phyloP scores from a whole-genome alignment of 2,329 filamentous ascomycete genomes.

The Cladosporium sp. region DNA sequence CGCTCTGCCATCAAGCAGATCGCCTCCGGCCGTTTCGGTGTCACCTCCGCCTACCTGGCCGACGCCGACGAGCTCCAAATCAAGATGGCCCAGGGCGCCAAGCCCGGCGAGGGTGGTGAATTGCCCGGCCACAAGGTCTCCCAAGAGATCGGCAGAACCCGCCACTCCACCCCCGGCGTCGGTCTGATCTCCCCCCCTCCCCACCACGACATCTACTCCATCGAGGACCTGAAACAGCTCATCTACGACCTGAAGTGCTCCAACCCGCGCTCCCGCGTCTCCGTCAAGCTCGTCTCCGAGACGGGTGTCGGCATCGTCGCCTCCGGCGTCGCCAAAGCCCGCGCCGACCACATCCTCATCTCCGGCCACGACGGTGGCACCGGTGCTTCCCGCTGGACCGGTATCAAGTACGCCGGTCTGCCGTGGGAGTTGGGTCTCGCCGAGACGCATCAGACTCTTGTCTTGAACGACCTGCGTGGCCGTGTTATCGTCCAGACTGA shows the following conservation, averaged over 20 bases:
- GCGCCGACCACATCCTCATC: conserved; percentile 94
- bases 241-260: conserved; percentile 98
- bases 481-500: conserved; percentile 96
- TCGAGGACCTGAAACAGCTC: conserved; percentile 94
- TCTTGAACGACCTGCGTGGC: conserved; percentile 91
- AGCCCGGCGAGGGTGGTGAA: conserved; percentile 96
- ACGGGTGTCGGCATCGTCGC: conserved; percentile 97
- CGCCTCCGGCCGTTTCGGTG: conserved; percentile 91
- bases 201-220: conserved; percentile 98
- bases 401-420: conserved; percentile 96
- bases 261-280: conserved; percentile 85
- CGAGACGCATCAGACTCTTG: conserved; percentile 93
- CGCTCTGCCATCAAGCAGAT: conserved; percentile 97
- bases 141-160: conserved; percentile 85
- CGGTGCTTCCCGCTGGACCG: conserved; percentile 94
- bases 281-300: conserved; percentile 96
- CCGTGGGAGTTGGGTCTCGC: conserved; percentile 96
- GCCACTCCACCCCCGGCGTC: conserved; percentile 93
- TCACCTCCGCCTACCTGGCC: conserved; percentile 89
- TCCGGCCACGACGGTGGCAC: conserved; percentile 97
- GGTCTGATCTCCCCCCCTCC: conserved; percentile 94
- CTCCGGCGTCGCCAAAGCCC: conserved; percentile 95
- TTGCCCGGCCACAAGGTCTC: conserved; percentile 96
- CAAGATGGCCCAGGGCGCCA: conserved; percentile 98
- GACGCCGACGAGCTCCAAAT: conserved; percentile 97